phyloP scores from a whole-genome alignment of 2,329 filamentous ascomycete genomes.

The Fusarium bactridioides region DNA sequence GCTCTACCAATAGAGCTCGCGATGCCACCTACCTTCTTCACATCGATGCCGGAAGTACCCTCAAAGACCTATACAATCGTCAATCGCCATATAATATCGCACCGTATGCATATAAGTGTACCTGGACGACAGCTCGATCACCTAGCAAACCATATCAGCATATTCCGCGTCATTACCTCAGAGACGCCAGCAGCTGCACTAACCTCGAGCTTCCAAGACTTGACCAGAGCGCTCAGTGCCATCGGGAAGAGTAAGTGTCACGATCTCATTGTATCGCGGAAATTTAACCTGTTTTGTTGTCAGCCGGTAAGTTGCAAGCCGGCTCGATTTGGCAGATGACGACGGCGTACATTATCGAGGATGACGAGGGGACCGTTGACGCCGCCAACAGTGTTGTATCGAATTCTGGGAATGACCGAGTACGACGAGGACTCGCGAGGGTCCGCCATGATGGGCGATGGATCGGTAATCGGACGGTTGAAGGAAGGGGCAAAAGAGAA shows the following conservation, averaged over 20 bases:
- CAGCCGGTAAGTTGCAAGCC: slow-evolving; percentile 29
- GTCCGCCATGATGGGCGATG: slow-evolving; percentile 58
- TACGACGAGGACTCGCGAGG: slow-evolving; percentile 67
- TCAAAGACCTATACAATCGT: slow-evolving; percentile 80
- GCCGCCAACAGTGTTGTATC: slow-evolving; percentile 98
- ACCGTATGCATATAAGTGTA: slow-evolving; percentile 52
- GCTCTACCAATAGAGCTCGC: not conserved
- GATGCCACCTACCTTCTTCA: slow-evolving; percentile 81
- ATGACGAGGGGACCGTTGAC: slow-evolving; percentile 98
- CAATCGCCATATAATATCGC: slow-evolving; percentile 29
- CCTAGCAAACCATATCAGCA: slow-evolving; percentile 60
- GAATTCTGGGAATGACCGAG: slow-evolving; percentile 69
- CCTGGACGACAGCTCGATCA: slow-evolving; percentile 93
- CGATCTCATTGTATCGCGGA: slow-evolving; percentile 97
- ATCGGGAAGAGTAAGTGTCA: slow-evolving; percentile 93
- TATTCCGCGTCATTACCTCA: slow-evolving; percentile 13
- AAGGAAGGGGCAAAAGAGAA: slow-evolving; percentile 18
- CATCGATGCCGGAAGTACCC: slow-evolving; percentile 95
- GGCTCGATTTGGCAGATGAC: slow-evolving; percentile 1
- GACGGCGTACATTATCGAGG: slow-evolving; percentile 79
- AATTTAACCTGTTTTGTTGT: slow-evolving; percentile 81
- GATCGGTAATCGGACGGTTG: slow-evolving; percentile 29
- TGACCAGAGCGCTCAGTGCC: slow-evolving; percentile 93
- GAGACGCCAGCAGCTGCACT: slow-evolving; percentile 23
- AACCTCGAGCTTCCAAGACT: slow-evolving; percentile 97